Conservation (phyloP, 805 yeast genomes). For the Sungouiozyma ichnusensis region DNA sequence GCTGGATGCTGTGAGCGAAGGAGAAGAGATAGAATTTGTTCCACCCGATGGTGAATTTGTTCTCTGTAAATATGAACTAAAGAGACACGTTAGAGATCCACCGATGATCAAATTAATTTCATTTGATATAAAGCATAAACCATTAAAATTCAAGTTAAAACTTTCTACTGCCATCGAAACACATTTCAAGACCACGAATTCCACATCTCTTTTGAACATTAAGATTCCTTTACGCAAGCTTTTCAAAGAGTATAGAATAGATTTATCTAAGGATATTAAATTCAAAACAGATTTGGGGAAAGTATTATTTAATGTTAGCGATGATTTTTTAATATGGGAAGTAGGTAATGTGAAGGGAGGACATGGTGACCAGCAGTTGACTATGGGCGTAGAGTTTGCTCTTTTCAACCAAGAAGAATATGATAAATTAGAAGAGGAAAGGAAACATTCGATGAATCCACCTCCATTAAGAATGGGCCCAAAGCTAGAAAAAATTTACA, state of each 20-base stretch:
- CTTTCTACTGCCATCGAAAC: slow-evolving; percentile 19
- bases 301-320: slow-evolving; percentile 62
- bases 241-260: slow-evolving; percentile 31
- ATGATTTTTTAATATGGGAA: slow-evolving; percentile 62
- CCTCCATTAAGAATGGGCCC: slow-evolving; percentile 29
- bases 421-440: slow-evolving; percentile 16
- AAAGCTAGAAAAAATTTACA: slow-evolving; percentile 25
- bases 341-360: slow-evolving; percentile 46
- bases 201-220: slow-evolving; percentile 26
- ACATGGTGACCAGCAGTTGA: slow-evolving; percentile 39
- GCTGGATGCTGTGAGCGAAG: slow-evolving; percentile 48
- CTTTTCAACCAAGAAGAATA: slow-evolving; percentile 24
- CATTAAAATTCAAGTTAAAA: slow-evolving; percentile 19
- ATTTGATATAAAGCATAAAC: slow-evolving; percentile 18
- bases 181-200: slow-evolving; percentile 27
- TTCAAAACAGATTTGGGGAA: slow-evolving; percentile 65
- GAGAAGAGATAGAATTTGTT: slow-evolving; percentile 51
- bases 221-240: slow-evolving; percentile 24
- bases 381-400: slow-evolving; percentile 47
- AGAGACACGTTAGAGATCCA: slow-evolving; percentile 25
- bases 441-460: slow-evolving; percentile 29
- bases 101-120: slow-evolving; percentile 30
- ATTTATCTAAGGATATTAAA: slow-evolving; percentile 43
- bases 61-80: slow-evolving; percentile 33
- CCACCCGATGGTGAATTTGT: slow-evolving; percentile 88